These are phyloP conservation scores for slime mould (Dictyostelium discoideum) DNA, from an alignment of 78 protist genomes.

Conservation along the genomic window DNA sequence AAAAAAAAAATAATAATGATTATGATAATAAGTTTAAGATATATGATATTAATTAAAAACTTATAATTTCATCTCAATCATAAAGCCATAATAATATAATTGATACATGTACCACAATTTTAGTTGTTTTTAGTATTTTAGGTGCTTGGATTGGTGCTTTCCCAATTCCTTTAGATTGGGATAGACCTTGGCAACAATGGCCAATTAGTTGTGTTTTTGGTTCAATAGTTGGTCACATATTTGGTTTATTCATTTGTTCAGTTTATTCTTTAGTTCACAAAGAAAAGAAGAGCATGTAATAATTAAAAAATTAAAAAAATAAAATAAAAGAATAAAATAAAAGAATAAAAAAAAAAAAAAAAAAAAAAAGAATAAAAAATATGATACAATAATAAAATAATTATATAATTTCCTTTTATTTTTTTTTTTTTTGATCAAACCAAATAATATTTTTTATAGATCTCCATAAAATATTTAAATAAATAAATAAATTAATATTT, in stretches of 20 bases:
- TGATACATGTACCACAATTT: constrained; percentile 68
- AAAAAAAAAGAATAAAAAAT: not conserved
- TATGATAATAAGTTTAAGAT: too few relatives aligned
- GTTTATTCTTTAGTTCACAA: constrained; percentile 18
- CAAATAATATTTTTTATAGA: too few relatives aligned
- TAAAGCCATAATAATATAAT: constrained; percentile 51
- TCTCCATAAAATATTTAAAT: too few relatives aligned
- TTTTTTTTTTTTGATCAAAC: too few relatives aligned
- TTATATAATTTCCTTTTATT: too few relatives aligned
- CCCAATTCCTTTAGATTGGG: constrained; percentile 83
- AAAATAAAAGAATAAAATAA: not conserved
- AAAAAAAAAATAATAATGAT: not conserved
- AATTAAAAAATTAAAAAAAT: not conserved
- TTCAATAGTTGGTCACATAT: constrained; percentile 33
- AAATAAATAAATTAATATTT: too few relatives aligned
- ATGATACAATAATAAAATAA: too few relatives aligned
- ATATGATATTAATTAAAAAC: too few relatives aligned
- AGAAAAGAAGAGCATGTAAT: constrained; percentile 29
- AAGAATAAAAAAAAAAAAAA: not conserved
- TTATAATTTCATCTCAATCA: too few relatives aligned
- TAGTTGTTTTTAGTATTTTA: constrained; percentile 57
- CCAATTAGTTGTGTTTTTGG: constrained; percentile 69
- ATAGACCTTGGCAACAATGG: constrained; percentile 85
- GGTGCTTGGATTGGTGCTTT: constrained; percentile 83
- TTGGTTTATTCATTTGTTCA: constrained; percentile 38